Conservation (phyloP, 139 green algal species). For the Chlorella sorokiniana region DNA sequence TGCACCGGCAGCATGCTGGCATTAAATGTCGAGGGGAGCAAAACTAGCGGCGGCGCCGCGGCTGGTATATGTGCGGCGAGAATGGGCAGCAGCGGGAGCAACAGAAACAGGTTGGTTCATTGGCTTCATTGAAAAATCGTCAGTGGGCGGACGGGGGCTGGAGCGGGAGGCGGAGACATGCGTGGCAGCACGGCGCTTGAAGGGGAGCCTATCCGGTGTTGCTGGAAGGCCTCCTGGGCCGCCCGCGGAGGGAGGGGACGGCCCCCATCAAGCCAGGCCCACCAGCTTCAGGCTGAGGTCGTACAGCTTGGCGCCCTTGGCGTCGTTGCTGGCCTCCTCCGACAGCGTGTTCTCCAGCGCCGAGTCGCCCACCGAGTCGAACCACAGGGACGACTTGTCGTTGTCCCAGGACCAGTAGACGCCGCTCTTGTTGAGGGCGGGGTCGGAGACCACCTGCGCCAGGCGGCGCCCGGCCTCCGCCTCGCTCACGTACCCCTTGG, state of each 20-base stretch:
- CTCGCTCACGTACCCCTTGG: conserved; percentile 88
- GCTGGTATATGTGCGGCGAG: too few species aligned
- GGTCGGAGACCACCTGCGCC: conserved; percentile 80
- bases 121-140: too few species aligned
- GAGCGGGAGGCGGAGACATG: too few species aligned
- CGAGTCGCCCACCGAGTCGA: background rate
- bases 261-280: conserved; percentile 57
- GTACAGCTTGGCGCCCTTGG: conserved; percentile 82
- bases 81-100: too few species aligned
- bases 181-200: too few species aligned
- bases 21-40: too few species aligned
- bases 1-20: too few species aligned
- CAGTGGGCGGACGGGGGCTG: too few species aligned
- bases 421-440: conserved; percentile 68
- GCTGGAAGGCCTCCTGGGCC: too few species aligned
- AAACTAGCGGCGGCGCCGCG: too few species aligned
- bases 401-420: conserved; percentile 89
- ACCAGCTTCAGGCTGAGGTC: conserved; percentile 78
- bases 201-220: too few species aligned
- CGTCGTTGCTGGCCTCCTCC: conserved; percentile 68
- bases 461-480: conserved; percentile 88
- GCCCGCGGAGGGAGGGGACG: background rate
- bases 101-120: too few species aligned
- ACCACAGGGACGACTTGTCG: conserved; percentile 60
- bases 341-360: conserved; percentile 38